phyloP scores from a whole-genome alignment of 108 stramenopile genomes.

The Tribonema minus region DNA sequence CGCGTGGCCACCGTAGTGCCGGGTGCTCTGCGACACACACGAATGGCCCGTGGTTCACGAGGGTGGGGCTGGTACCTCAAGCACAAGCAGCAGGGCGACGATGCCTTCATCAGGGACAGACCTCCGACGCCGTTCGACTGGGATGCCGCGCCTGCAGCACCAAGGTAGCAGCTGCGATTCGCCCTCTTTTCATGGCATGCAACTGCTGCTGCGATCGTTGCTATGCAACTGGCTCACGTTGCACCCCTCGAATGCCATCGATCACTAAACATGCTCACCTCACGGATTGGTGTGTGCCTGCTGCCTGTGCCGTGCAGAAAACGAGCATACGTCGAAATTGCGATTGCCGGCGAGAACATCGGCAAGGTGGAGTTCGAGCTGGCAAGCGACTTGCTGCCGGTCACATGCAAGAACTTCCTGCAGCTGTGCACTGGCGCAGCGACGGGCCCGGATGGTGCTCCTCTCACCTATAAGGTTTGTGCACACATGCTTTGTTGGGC shows the following conservation, averaged over 20 bases:
- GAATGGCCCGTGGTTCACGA: slow-evolving; percentile 33
- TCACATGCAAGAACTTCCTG: slow-evolving; percentile 44
- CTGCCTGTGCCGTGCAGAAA: not conserved
- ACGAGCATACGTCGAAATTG: slow-evolving; percentile 38
- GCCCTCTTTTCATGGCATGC: not conserved
- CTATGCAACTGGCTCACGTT: no score
- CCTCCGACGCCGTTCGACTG: slow-evolving; percentile 52
- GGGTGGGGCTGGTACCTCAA: slow-evolving; percentile 51
- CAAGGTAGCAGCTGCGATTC: not conserved
- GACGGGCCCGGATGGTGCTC: not conserved
- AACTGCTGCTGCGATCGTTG: not conserved
- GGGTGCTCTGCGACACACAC: slow-evolving; percentile 8
- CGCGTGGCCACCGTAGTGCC: slow-evolving; percentile 4
- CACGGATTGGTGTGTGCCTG: not conserved
- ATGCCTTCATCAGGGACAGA: slow-evolving; percentile 30
- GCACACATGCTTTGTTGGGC: no score
- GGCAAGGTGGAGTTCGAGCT: slow-evolving; percentile 50
- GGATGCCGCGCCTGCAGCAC: not conserved
- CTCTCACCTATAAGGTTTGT: not conserved
- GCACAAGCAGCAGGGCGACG: slow-evolving; percentile 41
- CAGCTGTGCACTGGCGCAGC: slow-evolving; percentile 36
- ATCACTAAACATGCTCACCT: not conserved
- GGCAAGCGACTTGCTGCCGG: slow-evolving; percentile 43
- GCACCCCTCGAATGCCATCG: no score
- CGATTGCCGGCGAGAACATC: slow-evolving; percentile 35